These are phyloP conservation scores for Udeniomyces megalosporus DNA, from an alignment of 768 basidiomycete genomes.

Conservation along the genomic window DNA sequence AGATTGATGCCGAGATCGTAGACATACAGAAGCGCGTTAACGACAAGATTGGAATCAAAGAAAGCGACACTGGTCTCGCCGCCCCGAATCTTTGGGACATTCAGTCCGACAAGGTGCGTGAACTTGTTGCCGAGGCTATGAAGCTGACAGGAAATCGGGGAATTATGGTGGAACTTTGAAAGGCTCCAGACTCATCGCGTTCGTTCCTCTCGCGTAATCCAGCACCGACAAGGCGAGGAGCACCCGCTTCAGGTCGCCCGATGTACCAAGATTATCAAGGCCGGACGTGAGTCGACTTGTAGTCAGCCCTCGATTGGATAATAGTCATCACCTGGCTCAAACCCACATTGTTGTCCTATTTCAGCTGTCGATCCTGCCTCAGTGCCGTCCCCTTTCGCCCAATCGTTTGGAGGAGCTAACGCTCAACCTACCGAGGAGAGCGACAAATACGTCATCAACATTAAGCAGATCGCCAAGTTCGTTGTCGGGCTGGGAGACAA, in stretches of 20 bases:
- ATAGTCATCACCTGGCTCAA: not conserved
- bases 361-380: constrained; percentile 11
- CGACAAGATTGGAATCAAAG: constrained; percentile 95
- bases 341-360: not conserved
- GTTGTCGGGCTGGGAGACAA: constrained; percentile 93
- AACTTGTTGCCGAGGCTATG: too few species aligned
- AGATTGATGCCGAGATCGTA: constrained; percentile 79
- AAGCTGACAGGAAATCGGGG: not conserved
- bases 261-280: constrained; percentile 92
- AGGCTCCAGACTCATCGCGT: not conserved
- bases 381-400: constrained; percentile 9
- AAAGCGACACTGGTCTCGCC: constrained; percentile 92
- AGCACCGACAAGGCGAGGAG: constrained; percentile 34
- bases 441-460: constrained; percentile 98
- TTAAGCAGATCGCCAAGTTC: constrained; percentile 99
- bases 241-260: constrained; percentile 92
- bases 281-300: constrained; percentile 31
- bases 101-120: constrained; percentile 55
- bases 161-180: too few species aligned
- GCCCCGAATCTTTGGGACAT: constrained; percentile 97
- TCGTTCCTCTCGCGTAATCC: not conserved
- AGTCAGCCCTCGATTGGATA: not conserved
- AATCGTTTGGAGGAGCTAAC: constrained; percentile 5
- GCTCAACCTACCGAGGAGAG: constrained; percentile 78
- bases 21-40: constrained; percentile 94